Evolutionary conservation across 768 basidiomycete species (phyloP).

Genomic region (Hemileccinum rubropunctum): DNA sequence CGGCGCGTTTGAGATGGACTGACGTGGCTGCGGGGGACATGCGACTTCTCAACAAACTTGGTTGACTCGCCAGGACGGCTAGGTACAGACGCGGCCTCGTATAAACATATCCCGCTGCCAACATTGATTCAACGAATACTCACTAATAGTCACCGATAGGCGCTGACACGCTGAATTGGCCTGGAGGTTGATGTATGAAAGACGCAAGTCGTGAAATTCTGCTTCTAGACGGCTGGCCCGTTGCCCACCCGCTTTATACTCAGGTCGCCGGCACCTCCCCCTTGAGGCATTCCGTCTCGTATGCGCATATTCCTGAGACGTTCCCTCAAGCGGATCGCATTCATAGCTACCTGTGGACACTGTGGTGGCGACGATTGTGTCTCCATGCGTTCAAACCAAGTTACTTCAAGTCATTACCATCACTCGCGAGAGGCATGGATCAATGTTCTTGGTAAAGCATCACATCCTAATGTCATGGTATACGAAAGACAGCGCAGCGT

Average conservation of each 20-base stretch:
- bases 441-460: no score
- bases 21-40: no score
- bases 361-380: neutral
- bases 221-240: conserved; percentile 6
- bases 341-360: conserved; percentile 6
- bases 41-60: no score
- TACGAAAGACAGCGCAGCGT: neutral
- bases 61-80: no score
- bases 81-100: no score
- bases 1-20: no score
- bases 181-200: neutral
- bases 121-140: no score
- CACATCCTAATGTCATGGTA: no score
- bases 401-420: neutral
- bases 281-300: conserved; percentile 5
- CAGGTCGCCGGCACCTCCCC: neutral
- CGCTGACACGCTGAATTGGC: neutral
- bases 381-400: neutral
- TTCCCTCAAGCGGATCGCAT: conserved; percentile 4
- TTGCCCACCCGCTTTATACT: conserved; percentile 7
- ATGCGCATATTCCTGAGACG: conserved; percentile 12
- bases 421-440: conserved; percentile 3
- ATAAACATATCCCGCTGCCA: no score
- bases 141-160: neutral
- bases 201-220: no score